A percentile compares a stretch with the other conserved stretches of the same genome.
These are phyloP conservation scores for Cylindrotheca fusiformis DNA, from an alignment of 108 stramenopile genomes.

Conservation along the genomic window DNA sequence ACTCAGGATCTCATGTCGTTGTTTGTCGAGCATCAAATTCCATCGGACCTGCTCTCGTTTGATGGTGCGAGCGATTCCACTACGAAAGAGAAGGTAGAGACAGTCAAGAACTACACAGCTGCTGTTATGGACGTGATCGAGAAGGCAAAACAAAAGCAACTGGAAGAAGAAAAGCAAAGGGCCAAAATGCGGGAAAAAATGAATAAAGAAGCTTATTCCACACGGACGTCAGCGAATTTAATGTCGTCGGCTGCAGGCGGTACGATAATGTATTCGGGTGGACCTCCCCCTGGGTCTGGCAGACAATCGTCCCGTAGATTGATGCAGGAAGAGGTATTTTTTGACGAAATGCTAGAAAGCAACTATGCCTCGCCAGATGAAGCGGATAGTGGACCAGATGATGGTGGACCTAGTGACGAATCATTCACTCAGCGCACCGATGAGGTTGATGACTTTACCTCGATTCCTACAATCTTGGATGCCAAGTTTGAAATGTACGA, in stretches of 20 bases:
- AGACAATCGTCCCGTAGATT: not conserved
- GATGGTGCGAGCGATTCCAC: slow-evolving; percentile 42
- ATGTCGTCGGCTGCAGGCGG: too few relatives aligned
- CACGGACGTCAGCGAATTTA: not conserved
- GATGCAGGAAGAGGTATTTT: not conserved
- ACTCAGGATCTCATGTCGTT: slow-evolving; percentile 81
- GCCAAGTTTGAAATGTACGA: slow-evolving; percentile 48
- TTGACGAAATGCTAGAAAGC: not conserved
- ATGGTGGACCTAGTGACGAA: not conserved
- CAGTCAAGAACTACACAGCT: slow-evolving; percentile 64
- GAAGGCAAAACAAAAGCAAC: slow-evolving; percentile 45
- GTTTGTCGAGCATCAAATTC: slow-evolving; percentile 85
- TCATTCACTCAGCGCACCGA: not conserved
- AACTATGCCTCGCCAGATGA: not conserved
- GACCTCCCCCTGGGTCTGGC: too few relatives aligned
- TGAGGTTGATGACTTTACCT: slow-evolving; percentile 49
- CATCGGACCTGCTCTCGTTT: slow-evolving; percentile 79
- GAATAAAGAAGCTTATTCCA: not conserved
- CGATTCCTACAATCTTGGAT: slow-evolving; percentile 65
- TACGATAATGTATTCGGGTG: too few relatives aligned
- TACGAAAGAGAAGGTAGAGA: slow-evolving; percentile 45
- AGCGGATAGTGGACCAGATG: not conserved
- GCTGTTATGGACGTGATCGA: slow-evolving; percentile 66
- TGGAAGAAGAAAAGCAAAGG: slow-evolving; percentile 43
- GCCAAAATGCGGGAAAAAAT: slow-evolving; percentile 48